A percentile compares a stretch with the other conserved stretches of the same genome.
phyloP scores from a whole-genome alignment of 495 filamentous ascomycete genomes.

The Trichoderma gamsii region DNA sequence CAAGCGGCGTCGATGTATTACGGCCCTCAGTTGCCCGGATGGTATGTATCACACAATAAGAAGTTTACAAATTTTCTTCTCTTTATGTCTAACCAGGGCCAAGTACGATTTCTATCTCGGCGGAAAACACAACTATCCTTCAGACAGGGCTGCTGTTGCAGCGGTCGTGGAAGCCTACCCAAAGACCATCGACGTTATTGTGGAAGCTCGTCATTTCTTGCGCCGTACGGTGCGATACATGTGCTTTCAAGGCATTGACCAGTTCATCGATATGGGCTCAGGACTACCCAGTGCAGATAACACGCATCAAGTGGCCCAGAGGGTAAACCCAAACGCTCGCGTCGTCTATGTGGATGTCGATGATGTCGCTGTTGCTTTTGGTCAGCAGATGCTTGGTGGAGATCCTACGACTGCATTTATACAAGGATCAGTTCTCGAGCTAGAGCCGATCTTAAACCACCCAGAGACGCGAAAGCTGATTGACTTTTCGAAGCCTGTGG shows the following conservation, averaged over 20 bases:
- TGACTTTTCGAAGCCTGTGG: conserved; percentile 3
- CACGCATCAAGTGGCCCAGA: conserved; percentile 6
- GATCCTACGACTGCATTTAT: neutral
- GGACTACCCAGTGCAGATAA: neutral
- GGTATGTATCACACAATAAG: neutral
- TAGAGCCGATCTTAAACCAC: neutral
- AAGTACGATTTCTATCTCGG: neutral
- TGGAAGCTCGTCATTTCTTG: neutral
- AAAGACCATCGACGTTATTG: neutral
- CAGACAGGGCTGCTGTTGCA: neutral
- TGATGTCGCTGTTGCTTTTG: neutral
- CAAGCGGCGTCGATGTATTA: neutral
- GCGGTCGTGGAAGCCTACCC: neutral
- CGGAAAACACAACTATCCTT: neutral
- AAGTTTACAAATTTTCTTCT: neutral
- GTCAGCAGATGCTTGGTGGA: neutral
- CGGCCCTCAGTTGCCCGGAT: conserved; percentile 1
- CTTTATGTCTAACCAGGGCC: neutral
- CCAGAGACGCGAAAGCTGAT: neutral
- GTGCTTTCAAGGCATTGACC: neutral
- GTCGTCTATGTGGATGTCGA: conserved; percentile 1
- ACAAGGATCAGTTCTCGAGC: neutral
- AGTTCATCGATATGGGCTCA: conserved; percentile 5
- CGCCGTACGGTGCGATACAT: neutral
- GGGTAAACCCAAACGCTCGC: neutral